A percentile compares a stretch with the other conserved stretches of the same genome.
These are phyloP conservation scores for Vitis amurensis DNA, from an alignment of 164 flowering plant genomes.

Conservation along the genomic window DNA sequence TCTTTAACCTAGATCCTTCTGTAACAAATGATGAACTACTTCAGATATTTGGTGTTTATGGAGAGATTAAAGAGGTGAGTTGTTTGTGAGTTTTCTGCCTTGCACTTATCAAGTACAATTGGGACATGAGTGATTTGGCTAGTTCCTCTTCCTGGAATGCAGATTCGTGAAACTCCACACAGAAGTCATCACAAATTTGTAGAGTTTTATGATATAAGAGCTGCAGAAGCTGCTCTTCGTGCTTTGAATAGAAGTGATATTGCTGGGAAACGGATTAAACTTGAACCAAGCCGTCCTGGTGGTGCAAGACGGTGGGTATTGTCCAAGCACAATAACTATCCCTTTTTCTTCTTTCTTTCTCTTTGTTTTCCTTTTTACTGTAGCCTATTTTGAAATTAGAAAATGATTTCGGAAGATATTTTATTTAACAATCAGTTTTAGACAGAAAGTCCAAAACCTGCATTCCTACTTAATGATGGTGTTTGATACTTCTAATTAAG, in stretches of 20 bases:
- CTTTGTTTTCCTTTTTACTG: background rate
- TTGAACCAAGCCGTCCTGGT: constrained; percentile 36
- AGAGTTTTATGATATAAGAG: constrained; percentile 29
- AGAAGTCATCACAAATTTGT: constrained; percentile 37
- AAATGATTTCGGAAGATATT: background rate
- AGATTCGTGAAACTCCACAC: constrained; percentile 65
- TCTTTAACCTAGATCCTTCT: constrained; percentile 66
- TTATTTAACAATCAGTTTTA: background rate
- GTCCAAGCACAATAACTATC: constrained; percentile 1
- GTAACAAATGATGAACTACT: constrained; percentile 69
- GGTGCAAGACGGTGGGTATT: constrained; percentile 42
- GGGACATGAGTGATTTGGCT: background rate
- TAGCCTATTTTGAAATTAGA: background rate
- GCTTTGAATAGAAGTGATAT: constrained; percentile 61
- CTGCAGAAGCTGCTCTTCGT: constrained; percentile 61
- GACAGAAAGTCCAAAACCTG: background rate
- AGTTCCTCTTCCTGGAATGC: constrained; percentile 13
- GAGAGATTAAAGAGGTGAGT: constrained; percentile 75
- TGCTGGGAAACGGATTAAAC: constrained; percentile 31
- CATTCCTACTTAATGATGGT: background rate
- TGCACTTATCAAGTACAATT: background rate
- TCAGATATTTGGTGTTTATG: constrained; percentile 67
- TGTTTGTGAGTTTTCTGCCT: background rate
- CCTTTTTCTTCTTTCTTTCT: background rate
- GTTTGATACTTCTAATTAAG: background rate